A percentile compares a stretch with the other conserved stretches of the same genome.
These are phyloP conservation scores for Penicillium herquei DNA, from an alignment of 495 filamentous ascomycete species.

Conservation along the genomic window DNA sequence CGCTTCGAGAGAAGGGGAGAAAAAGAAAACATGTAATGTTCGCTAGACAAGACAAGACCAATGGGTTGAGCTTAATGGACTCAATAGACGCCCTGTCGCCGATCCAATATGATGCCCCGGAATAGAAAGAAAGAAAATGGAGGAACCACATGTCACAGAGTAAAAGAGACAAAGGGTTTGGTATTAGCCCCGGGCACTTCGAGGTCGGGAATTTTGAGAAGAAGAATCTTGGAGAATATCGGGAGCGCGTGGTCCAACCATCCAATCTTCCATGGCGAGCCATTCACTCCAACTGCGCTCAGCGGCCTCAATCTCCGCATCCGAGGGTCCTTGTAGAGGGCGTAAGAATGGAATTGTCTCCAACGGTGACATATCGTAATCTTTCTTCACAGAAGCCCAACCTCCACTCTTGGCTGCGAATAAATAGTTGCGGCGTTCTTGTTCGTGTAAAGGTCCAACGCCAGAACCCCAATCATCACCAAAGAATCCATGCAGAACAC, in stretches of 20 bases:
- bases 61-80: constrained; percentile 3
- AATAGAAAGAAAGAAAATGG: constrained; percentile 8
- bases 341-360: constrained; percentile 85
- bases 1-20: constrained; percentile 5
- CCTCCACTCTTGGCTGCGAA: constrained; percentile 90
- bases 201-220: constrained; percentile 37
- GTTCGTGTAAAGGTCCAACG: constrained; percentile 78
- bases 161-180: constrained; percentile 1
- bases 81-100: constrained; percentile 20
- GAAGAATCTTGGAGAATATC: constrained; percentile 47
- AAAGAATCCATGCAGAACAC: constrained; percentile 89
- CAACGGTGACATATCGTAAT: constrained; percentile 79
- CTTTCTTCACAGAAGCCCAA: constrained; percentile 82
- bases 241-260: constrained; percentile 67
- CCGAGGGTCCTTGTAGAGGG: constrained; percentile 69
- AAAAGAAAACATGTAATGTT: constrained; percentile 9
- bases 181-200: constrained; percentile 30
- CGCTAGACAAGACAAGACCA: constrained; percentile 23
- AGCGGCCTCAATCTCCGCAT: constrained; percentile 79
- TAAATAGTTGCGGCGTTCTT: constrained; percentile 89
- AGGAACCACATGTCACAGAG: background rate
- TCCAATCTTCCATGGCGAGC: constrained; percentile 95
- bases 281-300: constrained; percentile 82
- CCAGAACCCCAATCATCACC: constrained; percentile 85
- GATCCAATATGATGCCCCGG: constrained; percentile 9